Percentiles rank a stretch among this genome's conserved stretches.
These are phyloP conservation scores for Mycosphaerella arachidis DNA, from an alignment of 2,329 filamentous ascomycete species.

Conservation along the genomic window DNA sequence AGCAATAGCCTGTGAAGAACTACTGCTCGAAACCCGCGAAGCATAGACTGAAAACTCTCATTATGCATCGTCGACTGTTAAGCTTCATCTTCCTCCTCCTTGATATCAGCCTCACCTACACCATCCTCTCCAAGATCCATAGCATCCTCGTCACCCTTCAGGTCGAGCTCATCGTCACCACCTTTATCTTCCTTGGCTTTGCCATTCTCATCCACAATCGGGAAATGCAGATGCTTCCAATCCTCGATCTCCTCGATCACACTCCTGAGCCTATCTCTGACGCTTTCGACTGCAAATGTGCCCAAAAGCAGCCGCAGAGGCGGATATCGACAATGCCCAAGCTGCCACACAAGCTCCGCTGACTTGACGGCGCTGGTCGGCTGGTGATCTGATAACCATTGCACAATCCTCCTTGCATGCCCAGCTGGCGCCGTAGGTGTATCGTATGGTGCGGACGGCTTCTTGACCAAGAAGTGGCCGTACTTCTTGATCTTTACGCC, in stretches of 20 bases:
- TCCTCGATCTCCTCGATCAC: conserved; percentile 74
- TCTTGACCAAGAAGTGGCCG: conserved; percentile 88
- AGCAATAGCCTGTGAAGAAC: too few species aligned
- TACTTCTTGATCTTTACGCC: conserved; percentile 62
- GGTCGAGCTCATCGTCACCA: conserved; percentile 17
- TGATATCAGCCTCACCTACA: conserved; percentile 9
- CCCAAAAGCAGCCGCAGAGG: conserved; percentile 82
- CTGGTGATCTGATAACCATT: conserved; percentile 90
- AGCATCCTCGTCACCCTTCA: conserved; percentile 22
- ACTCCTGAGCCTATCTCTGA: conserved; percentile 79
- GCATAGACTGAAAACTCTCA: too few species aligned
- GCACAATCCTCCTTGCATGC: conserved; percentile 84
- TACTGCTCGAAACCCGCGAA: too few species aligned
- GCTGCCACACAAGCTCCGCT: conserved; percentile 86
- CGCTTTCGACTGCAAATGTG: conserved; percentile 92
- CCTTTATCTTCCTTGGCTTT: conserved; percentile 23
- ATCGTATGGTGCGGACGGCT: conserved; percentile 75
- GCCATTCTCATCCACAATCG: conserved; percentile 28
- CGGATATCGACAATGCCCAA: conserved; percentile 92
- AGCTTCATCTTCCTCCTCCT: conserved; percentile 17
- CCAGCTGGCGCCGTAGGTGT: conserved; percentile 74
- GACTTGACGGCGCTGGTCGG: conserved; percentile 90
- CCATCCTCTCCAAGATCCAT: conserved; percentile 21
- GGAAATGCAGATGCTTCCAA: conserved; percentile 38
- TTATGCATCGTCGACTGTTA: background rate